Percentiles rank a stretch among this genome's conserved stretches.
phyloP scores from a whole-genome alignment of 2,329 filamentous ascomycete genomes.

The Diplodia scrobiculata region DNA sequence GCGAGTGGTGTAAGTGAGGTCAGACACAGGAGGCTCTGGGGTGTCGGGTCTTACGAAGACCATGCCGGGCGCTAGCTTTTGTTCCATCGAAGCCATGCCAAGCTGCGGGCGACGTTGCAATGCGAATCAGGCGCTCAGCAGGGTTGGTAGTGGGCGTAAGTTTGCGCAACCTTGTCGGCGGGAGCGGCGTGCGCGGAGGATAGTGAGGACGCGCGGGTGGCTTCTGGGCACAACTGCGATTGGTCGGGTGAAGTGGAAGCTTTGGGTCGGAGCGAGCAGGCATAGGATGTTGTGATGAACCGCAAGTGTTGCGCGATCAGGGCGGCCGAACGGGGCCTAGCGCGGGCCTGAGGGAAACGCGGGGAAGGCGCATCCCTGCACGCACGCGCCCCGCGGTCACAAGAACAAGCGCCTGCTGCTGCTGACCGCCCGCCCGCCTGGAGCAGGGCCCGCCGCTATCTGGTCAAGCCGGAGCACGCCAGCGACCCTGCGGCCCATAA shows the following conservation, averaged over 20 bases:
- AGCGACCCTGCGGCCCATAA: constrained; percentile 3
- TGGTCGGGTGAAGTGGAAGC: background rate
- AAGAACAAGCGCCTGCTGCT: background rate
- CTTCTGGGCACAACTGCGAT: background rate
- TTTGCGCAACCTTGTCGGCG: constrained; percentile 23
- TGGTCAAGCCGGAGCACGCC: constrained; percentile 6
- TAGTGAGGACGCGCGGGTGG: background rate
- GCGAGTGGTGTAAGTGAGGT: background rate
- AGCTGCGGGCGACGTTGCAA: constrained; percentile 16
- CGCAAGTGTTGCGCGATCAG: constrained; percentile 9
- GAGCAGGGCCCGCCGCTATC: background rate
- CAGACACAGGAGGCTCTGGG: background rate
- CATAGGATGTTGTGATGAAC: constrained; percentile 18
- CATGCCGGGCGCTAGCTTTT: constrained; percentile 4
- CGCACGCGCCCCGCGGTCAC: background rate
- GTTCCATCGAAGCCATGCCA: background rate
- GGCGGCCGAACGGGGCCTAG: background rate
- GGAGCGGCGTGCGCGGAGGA: constrained; percentile 14
- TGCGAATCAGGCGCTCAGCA: background rate
- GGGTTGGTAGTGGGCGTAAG: constrained; percentile 9
- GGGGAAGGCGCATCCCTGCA: constrained; percentile 7
- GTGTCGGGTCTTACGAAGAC: background rate
- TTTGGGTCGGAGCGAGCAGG: background rate
- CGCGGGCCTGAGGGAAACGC: background rate
- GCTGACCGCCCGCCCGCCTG: constrained; percentile 15